Percentiles rank a stretch among this genome's conserved stretches.
Evolutionary conservation across 768 basidiomycete genomes (phyloP).

Genomic region (Suillus weaverae): DNA sequence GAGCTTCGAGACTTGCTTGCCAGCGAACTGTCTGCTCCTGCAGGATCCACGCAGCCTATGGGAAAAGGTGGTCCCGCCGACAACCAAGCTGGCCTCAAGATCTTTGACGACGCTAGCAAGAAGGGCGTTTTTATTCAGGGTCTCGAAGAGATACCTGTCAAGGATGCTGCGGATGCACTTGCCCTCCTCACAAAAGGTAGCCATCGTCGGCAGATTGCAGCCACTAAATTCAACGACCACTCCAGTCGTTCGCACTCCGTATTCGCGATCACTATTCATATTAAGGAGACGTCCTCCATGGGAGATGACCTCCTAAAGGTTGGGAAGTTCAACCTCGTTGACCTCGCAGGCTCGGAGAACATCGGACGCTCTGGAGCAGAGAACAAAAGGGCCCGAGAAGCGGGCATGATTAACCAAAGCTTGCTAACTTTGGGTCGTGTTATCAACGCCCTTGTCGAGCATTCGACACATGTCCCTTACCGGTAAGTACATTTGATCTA

Average conservation of each 20-base stretch:
- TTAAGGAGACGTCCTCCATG: conserved; percentile 73
- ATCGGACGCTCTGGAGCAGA: conserved; percentile 95
- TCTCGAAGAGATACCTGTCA: conserved; percentile 85
- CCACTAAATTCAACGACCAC: conserved; percentile 97
- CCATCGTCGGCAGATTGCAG: conserved; percentile 86
- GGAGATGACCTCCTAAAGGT: conserved; percentile 90
- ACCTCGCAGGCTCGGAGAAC: conserved; percentile 96
- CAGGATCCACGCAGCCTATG: conserved; percentile 75
- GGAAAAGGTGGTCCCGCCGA: conserved; percentile 57
- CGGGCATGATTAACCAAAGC: conserved; percentile 98
- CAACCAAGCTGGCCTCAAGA: conserved; percentile 65
- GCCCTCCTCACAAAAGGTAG: conserved; percentile 86
- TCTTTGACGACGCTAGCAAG: conserved; percentile 90
- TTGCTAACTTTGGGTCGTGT: conserved; percentile 95
- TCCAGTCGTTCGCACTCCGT: conserved; percentile 97
- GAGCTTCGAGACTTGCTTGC: conserved; percentile 93
- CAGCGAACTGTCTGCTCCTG: conserved; percentile 69
- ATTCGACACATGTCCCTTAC: conserved; percentile 90
- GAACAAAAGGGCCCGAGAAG: conserved; percentile 92
- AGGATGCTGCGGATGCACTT: conserved; percentile 80
- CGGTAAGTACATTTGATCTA: conserved; percentile 47
- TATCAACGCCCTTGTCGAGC: conserved; percentile 94
- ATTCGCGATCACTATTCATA: conserved; percentile 93
- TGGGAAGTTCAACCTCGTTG: conserved; percentile 96
- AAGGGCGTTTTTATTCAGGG: conserved; percentile 93